A percentile compares a stretch with the other conserved stretches of the same genome.
phyloP scores from a whole-genome alignment of 2,329 filamentous ascomycete genomes.

The Teratosphaeria pseudoeucalypti region DNA sequence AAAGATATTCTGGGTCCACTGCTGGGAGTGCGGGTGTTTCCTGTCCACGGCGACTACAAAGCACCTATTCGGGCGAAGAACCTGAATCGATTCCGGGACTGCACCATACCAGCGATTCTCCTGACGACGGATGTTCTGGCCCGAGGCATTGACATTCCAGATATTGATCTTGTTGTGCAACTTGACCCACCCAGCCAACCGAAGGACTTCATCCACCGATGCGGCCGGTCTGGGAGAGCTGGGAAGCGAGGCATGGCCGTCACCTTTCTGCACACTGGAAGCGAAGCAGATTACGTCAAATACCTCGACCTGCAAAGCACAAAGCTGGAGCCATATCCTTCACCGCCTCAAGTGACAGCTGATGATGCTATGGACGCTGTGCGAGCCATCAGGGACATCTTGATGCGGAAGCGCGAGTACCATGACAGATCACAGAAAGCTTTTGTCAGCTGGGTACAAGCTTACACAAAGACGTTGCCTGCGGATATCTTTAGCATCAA shows the following conservation, averaged over 20 bases:
- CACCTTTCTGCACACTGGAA: slow-evolving; percentile 71
- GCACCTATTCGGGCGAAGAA: slow-evolving; percentile 82
- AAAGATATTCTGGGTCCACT: slow-evolving; percentile 66
- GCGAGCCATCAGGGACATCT: slow-evolving; percentile 50
- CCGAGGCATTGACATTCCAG: slow-evolving; percentile 80
- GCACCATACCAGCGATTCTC: slow-evolving; percentile 66
- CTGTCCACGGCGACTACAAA: slow-evolving; percentile 85
- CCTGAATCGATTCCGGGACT: slow-evolving; percentile 67
- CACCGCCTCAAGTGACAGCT: slow-evolving; percentile 42
- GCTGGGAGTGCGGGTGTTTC: slow-evolving; percentile 60
- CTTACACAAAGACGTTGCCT: slow-evolving; percentile 84
- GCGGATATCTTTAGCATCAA: slow-evolving; percentile 77
- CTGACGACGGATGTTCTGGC: slow-evolving; percentile 89
- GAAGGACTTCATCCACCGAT: slow-evolving; percentile 66
- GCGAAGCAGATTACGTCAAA: slow-evolving; percentile 80
- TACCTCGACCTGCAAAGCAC: slow-evolving; percentile 51
- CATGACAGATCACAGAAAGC: slow-evolving; percentile 84
- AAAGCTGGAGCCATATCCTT: slow-evolving; percentile 20
- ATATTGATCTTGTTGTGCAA: slow-evolving; percentile 84
- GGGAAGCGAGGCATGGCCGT: slow-evolving; percentile 69
- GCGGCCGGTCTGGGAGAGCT: slow-evolving; percentile 53
- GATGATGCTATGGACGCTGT: slow-evolving; percentile 49
- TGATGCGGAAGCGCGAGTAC: slow-evolving; percentile 52
- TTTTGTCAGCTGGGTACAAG: slow-evolving; percentile 87
- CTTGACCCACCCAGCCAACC: slow-evolving; percentile 78